These are phyloP conservation scores for Termitomyces titanicus DNA, from an alignment of 768 basidiomycete genomes.

Conservation along the genomic window DNA sequence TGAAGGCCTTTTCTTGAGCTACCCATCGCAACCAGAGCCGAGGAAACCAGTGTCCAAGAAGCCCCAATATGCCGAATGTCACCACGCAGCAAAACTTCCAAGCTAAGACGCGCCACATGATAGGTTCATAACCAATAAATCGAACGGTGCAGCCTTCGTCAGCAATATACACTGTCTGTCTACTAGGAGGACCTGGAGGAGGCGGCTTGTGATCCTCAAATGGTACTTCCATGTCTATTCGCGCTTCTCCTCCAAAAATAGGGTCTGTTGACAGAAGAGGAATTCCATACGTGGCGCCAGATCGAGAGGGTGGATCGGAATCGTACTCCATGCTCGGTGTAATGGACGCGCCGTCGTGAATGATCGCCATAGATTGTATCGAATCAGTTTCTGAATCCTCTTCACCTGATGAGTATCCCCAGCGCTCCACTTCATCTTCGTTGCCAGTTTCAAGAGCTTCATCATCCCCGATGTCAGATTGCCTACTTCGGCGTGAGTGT, in stretches of 20 bases:
- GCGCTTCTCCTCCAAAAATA: conserved; percentile 78
- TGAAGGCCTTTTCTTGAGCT: conserved; percentile 79
- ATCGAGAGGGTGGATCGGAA: conserved; percentile 66
- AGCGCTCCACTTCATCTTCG: conserved; percentile 64
- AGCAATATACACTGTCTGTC: conserved; percentile 80
- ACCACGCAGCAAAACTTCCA: conserved; percentile 73
- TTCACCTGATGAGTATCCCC: conserved; percentile 91
- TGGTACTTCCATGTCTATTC: conserved; percentile 75
- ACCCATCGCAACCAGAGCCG: conserved; percentile 88
- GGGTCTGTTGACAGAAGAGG: conserved; percentile 74
- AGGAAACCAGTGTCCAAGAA: conserved; percentile 94
- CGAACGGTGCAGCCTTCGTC: conserved; percentile 91
- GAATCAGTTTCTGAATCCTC: conserved; percentile 52
- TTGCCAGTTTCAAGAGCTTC: conserved; percentile 52
- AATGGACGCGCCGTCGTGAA: conserved; percentile 40
- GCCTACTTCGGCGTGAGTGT: conserved; percentile 47
- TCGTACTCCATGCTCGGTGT: conserved; percentile 67
- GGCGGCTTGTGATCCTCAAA: conserved; percentile 65
- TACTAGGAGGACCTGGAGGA: conserved; percentile 76
- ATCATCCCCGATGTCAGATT: conserved; percentile 58
- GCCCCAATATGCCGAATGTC: conserved; percentile 66
- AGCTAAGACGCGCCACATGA: conserved; percentile 53
- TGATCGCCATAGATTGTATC: conserved; percentile 25
- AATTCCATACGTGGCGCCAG: conserved; percentile 41
- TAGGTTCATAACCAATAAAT: conserved; percentile 80